Base-by-base conservation (phyloP, 768 basidiomycete species). In the Xanthoconium stramineum region DNA sequence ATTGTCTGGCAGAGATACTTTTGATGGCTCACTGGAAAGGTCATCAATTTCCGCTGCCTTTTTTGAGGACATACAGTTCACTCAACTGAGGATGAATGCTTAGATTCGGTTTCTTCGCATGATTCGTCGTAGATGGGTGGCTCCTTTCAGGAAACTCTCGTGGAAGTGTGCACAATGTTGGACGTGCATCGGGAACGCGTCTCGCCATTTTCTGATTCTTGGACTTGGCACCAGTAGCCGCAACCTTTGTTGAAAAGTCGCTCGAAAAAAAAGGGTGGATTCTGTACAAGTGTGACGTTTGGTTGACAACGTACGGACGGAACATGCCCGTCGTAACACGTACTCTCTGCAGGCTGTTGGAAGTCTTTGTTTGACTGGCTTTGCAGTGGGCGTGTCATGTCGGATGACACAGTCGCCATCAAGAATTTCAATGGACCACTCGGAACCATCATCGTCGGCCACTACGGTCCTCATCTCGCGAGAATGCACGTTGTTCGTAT, bases 351-450 rank as follows among this genome's bases (percentile, higher is more conserved):
- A 43, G 3, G 46, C 10, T 20, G 55, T 53, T 55, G 56, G 20
- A 10, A 44, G 30, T 52, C 39, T 52, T 64, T 59, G 61, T 66
- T 69, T 65, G 66, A 59, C 52, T 5, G 19, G 15, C 58, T 61
- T 59, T 59, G 55, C 55, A 50, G 29, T 32, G 19, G 53, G 55
- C 14, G 36, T 48, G 17, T 56, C 24, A 24, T 24, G 24, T 24
- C 24, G 24, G 24, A 24, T 50, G 47, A 55, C 48, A 47, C 40
- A 64, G 17, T 71, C 66, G 42, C 46, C 70, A 9, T 72, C 70
- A 39, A 66, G 35, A 36, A 71, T 70, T 55, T 73, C 71, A 37
- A 71, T 60, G 28, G 70, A 71, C 61, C 64, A 70, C 39, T 73
- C 70, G 24, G 68, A 53, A 13, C 57, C 60, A 14, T 59, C 56